Evolutionary conservation across 352 stramenopile species (phyloP).

Genomic region (Phytophthora europaea): DNA sequence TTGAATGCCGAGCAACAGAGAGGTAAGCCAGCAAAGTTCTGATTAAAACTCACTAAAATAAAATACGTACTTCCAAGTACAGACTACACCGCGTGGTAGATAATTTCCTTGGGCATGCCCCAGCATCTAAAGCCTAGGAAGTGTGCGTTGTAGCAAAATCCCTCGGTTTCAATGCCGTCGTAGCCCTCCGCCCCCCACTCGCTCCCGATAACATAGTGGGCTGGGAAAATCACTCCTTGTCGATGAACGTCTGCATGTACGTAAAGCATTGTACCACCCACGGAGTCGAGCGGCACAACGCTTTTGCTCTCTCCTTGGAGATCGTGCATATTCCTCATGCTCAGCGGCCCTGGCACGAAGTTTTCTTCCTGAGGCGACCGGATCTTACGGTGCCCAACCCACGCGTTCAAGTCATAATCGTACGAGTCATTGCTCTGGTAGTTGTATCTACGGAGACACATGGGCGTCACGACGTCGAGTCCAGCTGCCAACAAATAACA

Average conservation of each 20-base stretch:
- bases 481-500: not conserved
- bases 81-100: constrained; percentile 21
- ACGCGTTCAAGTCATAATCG: constrained; percentile 23
- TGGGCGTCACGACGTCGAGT: constrained; percentile 16
- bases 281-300: constrained; percentile 43
- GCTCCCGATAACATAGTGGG: constrained; percentile 44
- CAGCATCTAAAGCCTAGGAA: constrained; percentile 55
- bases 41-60: not conserved
- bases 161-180: constrained; percentile 56
- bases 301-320: not conserved
- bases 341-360: constrained; percentile 3
- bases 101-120: constrained; percentile 44
- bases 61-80: not conserved
- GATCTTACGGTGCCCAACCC: constrained; percentile 13
- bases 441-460: constrained; percentile 11
- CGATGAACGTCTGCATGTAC: constrained; percentile 50
- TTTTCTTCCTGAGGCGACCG: constrained; percentile 4
- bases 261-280: constrained; percentile 55
- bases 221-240: constrained; percentile 47
- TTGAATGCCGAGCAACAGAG: not conserved
- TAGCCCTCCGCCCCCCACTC: constrained; percentile 45
- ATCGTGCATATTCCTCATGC: constrained; percentile 10
- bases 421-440: not conserved
- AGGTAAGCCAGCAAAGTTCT: no score
- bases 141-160: constrained; percentile 47